Evolutionary conservation across 768 basidiomycete species (phyloP), one percentile per base, ranked within the genome.

Genomic region (Clitopilus hobsonii): DNA sequence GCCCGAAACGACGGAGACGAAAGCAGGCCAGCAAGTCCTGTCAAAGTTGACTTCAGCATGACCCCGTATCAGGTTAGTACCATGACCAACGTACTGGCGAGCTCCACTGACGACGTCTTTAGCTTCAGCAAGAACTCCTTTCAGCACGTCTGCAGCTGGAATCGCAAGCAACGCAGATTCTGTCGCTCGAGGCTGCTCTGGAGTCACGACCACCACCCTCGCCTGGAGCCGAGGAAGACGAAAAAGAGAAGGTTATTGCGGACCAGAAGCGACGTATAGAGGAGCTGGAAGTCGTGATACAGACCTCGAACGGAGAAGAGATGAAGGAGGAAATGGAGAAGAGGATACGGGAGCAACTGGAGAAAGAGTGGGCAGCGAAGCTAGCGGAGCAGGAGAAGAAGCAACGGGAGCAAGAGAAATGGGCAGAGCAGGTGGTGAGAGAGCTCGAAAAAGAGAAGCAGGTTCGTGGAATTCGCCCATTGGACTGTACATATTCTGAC

Each of bases 91-190:
- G 4, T 4, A 4, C n/a, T 36, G 10, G n/a, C 3, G 32, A n/a
- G n/a, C n/a, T 36, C 7, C 3, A 10, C 28, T 53, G 23, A 51
- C 11, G 20, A 23, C 20, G 13, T 52, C 25, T 56, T 24, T 20
- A 93, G 86, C 77, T 96, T 0, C 92, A 94, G 73, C 90, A 95
- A 76, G 91, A 94, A 57, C 81, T 96, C 16, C 84, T 95, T 16
- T 76, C 84, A 0, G 85, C 91, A 1, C 81, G 89, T 24, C 79
- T 85, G 18, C 83, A 94, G 59, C 69, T 96, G 29, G 88, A 93
- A 38, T 82, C 88, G 0, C 93, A 96, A 62, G 80, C 85, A 0
- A 86, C 80, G 6, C 91, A 95, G 61, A 91, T 96, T 49, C 77
- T 93, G 1, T 89, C 91, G 0, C 79, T 96, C 2, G 90, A 94